Evolutionary conservation across 2,329 filamentous ascomycete species (phyloP), one percentile per base, ranked within the genome.

Genomic region (Cladophialophora bantiana): DNA sequence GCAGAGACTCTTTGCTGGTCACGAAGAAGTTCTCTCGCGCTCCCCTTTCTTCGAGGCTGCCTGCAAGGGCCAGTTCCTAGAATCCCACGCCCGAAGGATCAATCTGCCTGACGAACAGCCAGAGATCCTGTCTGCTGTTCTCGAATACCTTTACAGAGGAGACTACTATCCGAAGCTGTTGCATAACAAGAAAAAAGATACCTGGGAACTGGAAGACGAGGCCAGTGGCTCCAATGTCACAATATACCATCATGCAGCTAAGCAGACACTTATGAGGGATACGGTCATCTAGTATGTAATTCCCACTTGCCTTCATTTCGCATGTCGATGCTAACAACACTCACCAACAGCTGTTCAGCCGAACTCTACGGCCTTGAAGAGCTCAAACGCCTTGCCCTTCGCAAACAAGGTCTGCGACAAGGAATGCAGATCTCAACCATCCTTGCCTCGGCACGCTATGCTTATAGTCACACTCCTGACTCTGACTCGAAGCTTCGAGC

Each of bases 61-160:
- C 52, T 86, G 89, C 70, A 84, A 85, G 64, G 84, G 83, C 70
- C 87, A 90, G 74, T 90, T 86, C 82, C 85, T 87, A 80, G 85
- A 86, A 66, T 76, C 82, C 15, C 76, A 78, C 56, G 84, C 83
- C 76, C 93, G 92, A 80, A 89, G 90, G 62, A 90, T 97, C 76
- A 85, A 90, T 59, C 86, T 97, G 1, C 90, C 92, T 1, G 88
- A 94, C 67, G 94, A 97, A 78, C 90, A 94, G 73, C 93, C 94
- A 20, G 93, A 96, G 77, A 90, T 96, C 74, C 94, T 97, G 79
- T 96, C 92, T 7, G 93, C 90, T 5, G 85, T 97, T 10, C 88
- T 97, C 64, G 94, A 97, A 77, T 97, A 90, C 73, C 88, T 97
- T 64, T 96, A 96, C 85, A 96, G 96, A 80, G 93, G 93, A 70